These are phyloP conservation scores for Kurtzmaniella quercitrusa DNA, from an alignment of 1,139 yeast genomes.

Conservation along the genomic window DNA sequence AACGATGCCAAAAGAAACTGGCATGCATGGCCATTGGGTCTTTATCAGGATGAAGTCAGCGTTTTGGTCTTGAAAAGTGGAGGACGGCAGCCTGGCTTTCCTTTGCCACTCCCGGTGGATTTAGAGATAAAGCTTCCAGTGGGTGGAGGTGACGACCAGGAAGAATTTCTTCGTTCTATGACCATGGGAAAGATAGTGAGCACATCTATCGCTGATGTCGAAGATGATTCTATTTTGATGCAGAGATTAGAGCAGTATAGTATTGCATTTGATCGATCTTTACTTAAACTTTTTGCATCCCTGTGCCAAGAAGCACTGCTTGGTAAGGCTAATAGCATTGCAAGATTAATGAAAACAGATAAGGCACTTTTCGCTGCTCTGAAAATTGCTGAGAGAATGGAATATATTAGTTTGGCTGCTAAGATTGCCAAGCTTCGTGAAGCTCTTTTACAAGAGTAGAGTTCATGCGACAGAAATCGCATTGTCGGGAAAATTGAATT, in stretches of 20 bases:
- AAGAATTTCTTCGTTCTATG: slow-evolving; percentile 39
- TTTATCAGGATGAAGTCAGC: slow-evolving; percentile 61
- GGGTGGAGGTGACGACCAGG: slow-evolving; percentile 24
- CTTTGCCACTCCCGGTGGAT: slow-evolving; percentile 81
- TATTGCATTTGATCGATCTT: slow-evolving; percentile 62
- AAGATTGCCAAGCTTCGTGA: slow-evolving; percentile 68
- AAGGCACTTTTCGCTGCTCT: slow-evolving; percentile 81
- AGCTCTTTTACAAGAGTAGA: slow-evolving; percentile 26
- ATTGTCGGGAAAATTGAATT: no score
- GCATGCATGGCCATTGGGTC: slow-evolving; percentile 87
- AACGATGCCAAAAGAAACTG: slow-evolving; percentile 44
- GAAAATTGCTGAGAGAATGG: slow-evolving; percentile 79
- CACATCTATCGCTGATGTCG: slow-evolving; percentile 38
- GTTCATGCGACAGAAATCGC: not conserved
- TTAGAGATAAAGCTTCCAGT: slow-evolving; percentile 68
- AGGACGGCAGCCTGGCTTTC: slow-evolving; percentile 56
- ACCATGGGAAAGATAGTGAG: slow-evolving; percentile 49
- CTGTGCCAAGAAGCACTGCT: slow-evolving; percentile 68
- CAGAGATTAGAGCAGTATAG: slow-evolving; percentile 51
- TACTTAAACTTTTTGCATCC: slow-evolving; percentile 70
- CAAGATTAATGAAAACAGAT: slow-evolving; percentile 65
- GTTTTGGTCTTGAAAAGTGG: slow-evolving; percentile 72
- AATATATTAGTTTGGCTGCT: slow-evolving; percentile 59
- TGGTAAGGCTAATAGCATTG: slow-evolving; percentile 68
- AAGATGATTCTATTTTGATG: slow-evolving; percentile 35